These are phyloP conservation scores for Kodamaea ohmeri DNA, from an alignment of 1,139 yeast species.

Conservation along the genomic window DNA sequence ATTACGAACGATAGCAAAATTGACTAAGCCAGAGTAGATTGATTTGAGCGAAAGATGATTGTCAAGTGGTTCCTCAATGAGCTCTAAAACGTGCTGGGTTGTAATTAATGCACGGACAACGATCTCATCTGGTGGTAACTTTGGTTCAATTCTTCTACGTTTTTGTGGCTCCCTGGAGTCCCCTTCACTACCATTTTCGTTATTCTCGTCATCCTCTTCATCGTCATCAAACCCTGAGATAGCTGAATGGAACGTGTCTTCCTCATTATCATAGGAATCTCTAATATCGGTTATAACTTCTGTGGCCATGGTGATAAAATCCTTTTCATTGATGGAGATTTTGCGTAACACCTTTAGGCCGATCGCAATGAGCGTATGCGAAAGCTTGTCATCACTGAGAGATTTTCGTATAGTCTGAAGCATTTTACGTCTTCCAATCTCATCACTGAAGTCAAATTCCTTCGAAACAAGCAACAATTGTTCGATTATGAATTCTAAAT, in stretches of 20 bases:
- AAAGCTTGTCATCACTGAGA: slow-evolving; percentile 52
- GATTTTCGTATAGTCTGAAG: slow-evolving; percentile 66
- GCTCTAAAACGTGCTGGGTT: slow-evolving; percentile 68
- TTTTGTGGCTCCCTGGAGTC: slow-evolving; percentile 18
- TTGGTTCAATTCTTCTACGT: slow-evolving; percentile 36
- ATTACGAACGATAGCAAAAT: slow-evolving; percentile 71
- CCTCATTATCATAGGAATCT: slow-evolving; percentile 56
- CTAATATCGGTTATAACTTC: slow-evolving; percentile 84
- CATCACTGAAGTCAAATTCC: slow-evolving; percentile 85
- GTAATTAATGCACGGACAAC: slow-evolving; percentile 66
- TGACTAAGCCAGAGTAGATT: slow-evolving; percentile 70
- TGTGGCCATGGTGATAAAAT: slow-evolving; percentile 79
- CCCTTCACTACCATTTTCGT: slow-evolving; percentile 18
- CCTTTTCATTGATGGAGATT: slow-evolving; percentile 75
- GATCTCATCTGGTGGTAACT: slow-evolving; percentile 46
- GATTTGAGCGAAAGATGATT: slow-evolving; percentile 71
- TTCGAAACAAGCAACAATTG: slow-evolving; percentile 69
- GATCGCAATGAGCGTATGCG: slow-evolving; percentile 52
- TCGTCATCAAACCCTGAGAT: slow-evolving; percentile 39
- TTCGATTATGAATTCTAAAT: slow-evolving; percentile 70
- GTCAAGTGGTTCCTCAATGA: slow-evolving; percentile 62
- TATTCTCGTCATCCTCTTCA: slow-evolving; percentile 36
- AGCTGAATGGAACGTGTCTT: slow-evolving; percentile 56
- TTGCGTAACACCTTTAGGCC: slow-evolving; percentile 66
- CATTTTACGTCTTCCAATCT: slow-evolving; percentile 84